Base-by-base conservation (phyloP, 805 yeast species). In the Pichia gijzeniarum region DNA sequence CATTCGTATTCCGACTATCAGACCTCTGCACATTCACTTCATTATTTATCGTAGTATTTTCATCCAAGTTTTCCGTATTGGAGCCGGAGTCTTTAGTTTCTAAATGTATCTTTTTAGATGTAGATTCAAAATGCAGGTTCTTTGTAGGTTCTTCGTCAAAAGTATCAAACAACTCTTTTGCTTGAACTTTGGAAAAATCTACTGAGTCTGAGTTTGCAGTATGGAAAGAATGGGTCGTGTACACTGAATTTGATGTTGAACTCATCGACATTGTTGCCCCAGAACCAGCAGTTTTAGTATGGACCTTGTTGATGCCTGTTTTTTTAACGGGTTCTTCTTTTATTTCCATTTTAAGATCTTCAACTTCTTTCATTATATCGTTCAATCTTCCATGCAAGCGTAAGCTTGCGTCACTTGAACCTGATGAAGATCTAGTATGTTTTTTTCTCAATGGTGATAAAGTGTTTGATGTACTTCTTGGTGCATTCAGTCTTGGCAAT, bases 311-410 rank as follows among this genome's bases (percentile, higher is more conserved):
- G 25, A 25, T n/a, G 28, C 5, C 16, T 22, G 4, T 6, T 5
- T 27, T 39, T 4, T 18, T 31, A 16, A 12, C 16, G 14, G 41
- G 43, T 5, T 47, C 45, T 10, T 52, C 58, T 38, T 52, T 58
- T 12, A 61, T 53, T 39, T 59, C 64, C 10, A 57, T 35, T 22
- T 53, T 53, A 17, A 63, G 41, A 38, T 55, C 55, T 38, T 61
- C 64, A 38, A 62, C 62, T 41, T 64, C 63, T 41, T 54, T 59
- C 60, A 62, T 64, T 13, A 61, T 55, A 38, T 59, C 60, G 43
- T 63, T 65, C 22, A 64, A 52, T 38, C 57, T 56, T 2, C 53
- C 57, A 38, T 57, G 54, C 5, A 59, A 52, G 31, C 54, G 47
- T 16, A 50, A 52, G 19, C 48, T 50, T 5, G 41, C 22, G 7